Conservation (phyloP, 495 filamentous ascomycete genomes). For the Podospora comata region DNA sequence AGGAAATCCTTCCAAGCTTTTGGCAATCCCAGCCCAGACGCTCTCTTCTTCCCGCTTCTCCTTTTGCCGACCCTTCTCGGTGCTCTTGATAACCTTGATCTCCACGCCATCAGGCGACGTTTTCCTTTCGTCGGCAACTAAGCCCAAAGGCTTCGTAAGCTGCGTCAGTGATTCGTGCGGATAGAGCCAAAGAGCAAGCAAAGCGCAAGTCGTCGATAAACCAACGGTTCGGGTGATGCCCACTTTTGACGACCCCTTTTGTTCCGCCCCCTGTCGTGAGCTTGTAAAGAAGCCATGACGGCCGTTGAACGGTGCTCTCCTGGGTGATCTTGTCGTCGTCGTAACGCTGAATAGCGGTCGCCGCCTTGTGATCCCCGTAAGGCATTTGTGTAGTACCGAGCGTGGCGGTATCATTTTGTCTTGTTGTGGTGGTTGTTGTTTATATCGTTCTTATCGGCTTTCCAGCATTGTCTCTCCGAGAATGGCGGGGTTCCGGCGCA, state of each 20-base stretch:
- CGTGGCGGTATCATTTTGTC: neutral
- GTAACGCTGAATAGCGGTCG: neutral
- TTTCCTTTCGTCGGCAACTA: slow-evolving; percentile 7
- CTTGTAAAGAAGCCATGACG: neutral
- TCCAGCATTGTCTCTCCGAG: neutral
- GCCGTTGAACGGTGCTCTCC: neutral
- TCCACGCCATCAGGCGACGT: neutral
- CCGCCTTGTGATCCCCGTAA: neutral
- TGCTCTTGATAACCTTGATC: neutral
- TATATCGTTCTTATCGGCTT: slow-evolving; percentile 3
- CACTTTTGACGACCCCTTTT: slow-evolving; percentile 9
- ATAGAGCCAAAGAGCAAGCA: slow-evolving; percentile 44
- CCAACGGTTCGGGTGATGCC: slow-evolving; percentile 17
- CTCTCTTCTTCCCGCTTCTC: slow-evolving; percentile 16
- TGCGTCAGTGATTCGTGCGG: slow-evolving; percentile 34
- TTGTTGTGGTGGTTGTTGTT: slow-evolving; percentile 15
- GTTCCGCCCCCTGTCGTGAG: slow-evolving; percentile 8
- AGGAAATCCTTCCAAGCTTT: slow-evolving; percentile 50
- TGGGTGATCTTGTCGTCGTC: neutral
- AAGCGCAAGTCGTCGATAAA: slow-evolving; percentile 35
- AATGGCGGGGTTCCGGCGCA: neutral
- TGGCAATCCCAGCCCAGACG: slow-evolving; percentile 59
- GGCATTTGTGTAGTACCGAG: neutral
- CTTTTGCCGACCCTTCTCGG: slow-evolving; percentile 15
- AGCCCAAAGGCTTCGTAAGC: neutral